A percentile compares a stretch with the other conserved stretches of the same genome.
These are phyloP conservation scores for Malassezia arunalokei DNA, from an alignment of 1,284 basidiomycete species.

Conservation along the genomic window DNA sequence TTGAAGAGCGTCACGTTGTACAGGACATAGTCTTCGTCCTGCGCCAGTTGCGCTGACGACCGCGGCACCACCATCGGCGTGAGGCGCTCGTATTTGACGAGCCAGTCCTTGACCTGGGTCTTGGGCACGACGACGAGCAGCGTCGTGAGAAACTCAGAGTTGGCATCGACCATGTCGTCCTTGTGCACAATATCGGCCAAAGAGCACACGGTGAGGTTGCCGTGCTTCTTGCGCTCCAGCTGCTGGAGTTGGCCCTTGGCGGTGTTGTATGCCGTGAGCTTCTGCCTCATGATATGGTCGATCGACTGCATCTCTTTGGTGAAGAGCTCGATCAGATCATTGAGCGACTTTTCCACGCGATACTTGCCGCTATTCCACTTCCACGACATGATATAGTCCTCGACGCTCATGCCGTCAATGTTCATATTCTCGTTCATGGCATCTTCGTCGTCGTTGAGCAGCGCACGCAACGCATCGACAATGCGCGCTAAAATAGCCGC, in stretches of 20 bases:
- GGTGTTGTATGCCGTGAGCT: constrained; percentile 80
- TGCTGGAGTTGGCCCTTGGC: constrained; percentile 86
- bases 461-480: constrained; percentile 80
- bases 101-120: constrained; percentile 76
- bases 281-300: constrained; percentile 53
- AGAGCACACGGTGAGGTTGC: constrained; percentile 80
- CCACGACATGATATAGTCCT: constrained; percentile 61
- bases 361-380: constrained; percentile 80
- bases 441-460: constrained; percentile 73
- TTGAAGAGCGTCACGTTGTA: constrained; percentile 83
- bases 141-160: constrained; percentile 89
- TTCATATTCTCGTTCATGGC: constrained; percentile 71
- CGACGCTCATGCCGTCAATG: constrained; percentile 68
- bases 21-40: constrained; percentile 79
- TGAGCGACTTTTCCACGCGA: constrained; percentile 62
- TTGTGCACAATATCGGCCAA: constrained; percentile 73
- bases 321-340: constrained; percentile 68
- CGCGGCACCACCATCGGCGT: constrained; percentile 88
- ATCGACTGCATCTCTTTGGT: constrained; percentile 53
- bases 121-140: constrained; percentile 88
- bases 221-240: constrained; percentile 85
- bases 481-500: constrained; percentile 78
- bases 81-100: constrained; percentile 72
- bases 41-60: constrained; percentile 62
- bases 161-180: constrained; percentile 62